Percentiles rank a stretch among this genome's conserved stretches.
These are phyloP conservation scores for Fusarium nisikadoi DNA, from an alignment of 2,329 filamentous ascomycete species.

Conservation along the genomic window DNA sequence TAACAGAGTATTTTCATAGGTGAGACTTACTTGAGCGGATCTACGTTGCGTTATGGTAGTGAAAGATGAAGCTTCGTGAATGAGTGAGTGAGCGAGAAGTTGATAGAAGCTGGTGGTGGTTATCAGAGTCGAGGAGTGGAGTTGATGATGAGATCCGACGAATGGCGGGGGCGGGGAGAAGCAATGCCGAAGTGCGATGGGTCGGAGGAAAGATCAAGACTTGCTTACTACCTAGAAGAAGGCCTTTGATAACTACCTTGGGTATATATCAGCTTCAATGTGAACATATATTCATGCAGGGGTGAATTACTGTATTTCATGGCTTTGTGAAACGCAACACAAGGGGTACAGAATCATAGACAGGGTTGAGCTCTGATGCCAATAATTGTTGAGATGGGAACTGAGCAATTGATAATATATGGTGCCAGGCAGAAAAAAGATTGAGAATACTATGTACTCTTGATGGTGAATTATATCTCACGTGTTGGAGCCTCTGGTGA, in stretches of 20 bases:
- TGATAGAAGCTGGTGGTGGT: conserved; percentile 22
- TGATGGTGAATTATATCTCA: not conserved
- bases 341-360: not conserved
- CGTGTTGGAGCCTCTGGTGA: not conserved
- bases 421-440: not conserved
- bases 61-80: not conserved
- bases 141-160: conserved; percentile 25
- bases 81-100: conserved; percentile 8
- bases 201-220: conserved; percentile 12
- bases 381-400: not conserved
- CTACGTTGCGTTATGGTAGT: not conserved
- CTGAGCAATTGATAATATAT: not conserved
- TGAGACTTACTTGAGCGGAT: not conserved
- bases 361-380: not conserved
- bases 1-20: not conserved
- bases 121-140: conserved; percentile 21
- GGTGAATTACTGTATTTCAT: not conserved
- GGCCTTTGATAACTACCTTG: not conserved
- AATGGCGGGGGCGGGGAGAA: conserved; percentile 31
- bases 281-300: not conserved
- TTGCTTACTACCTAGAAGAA: conserved; percentile 16
- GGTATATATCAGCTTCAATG: not conserved
- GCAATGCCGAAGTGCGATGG: conserved; percentile 24
- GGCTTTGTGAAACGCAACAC: not conserved
- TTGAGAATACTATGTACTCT: not conserved